Evolutionary conservation across 2,329 filamentous ascomycete species (phyloP), one percentile per base, ranked within the genome.

Genomic region (Bipolaris gigantea): DNA sequence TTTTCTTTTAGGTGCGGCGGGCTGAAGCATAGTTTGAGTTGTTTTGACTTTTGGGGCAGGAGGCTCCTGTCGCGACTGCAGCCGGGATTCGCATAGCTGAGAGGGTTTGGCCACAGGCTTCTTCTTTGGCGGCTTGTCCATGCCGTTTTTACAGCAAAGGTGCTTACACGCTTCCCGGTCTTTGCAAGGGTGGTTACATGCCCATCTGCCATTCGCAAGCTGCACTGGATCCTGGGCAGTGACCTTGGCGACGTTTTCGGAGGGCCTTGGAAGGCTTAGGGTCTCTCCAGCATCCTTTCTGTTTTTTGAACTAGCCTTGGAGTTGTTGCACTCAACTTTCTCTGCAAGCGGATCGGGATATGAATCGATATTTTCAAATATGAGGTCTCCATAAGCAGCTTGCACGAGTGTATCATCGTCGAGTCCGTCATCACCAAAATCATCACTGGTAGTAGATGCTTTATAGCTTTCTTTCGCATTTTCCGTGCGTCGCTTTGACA

Each of bases 141-240:
- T 67, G 0, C 89, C 89, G 55, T 89, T 85, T 21, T 81, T 81
- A 65, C 89, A 93, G 64, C 89, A 93, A 33, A 82, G 73, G 64
- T 93, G 89, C 61, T 85, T 89, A 72, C 89, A 92, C 9, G 67
- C 74, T 35, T 70, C 75, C 61, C 83, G 85, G 60, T 87, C 78
- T 62, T 82, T 85, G 75, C 89, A 92, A 16, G 73, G 73, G 66
- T 93, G 89, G 53, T 88, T 88, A 73, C 89, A 93, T 33, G 81
- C 81, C 85, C 87, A 92, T 65, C 82, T 89, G 0, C 89, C 89
- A 65, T 89, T 92, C 0, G 79, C 73, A 56, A 92, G 80, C 61
- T 80, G 81, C 1, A 75, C 69, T 4, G 85, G 80, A 42, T 80
- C 74, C 32, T 62, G 58, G 23, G 55, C 41, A 40, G 55, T 27